Conservation (phyloP, 192 early-diverging fungal genomes). For the Backusella psychrophila region DNA sequence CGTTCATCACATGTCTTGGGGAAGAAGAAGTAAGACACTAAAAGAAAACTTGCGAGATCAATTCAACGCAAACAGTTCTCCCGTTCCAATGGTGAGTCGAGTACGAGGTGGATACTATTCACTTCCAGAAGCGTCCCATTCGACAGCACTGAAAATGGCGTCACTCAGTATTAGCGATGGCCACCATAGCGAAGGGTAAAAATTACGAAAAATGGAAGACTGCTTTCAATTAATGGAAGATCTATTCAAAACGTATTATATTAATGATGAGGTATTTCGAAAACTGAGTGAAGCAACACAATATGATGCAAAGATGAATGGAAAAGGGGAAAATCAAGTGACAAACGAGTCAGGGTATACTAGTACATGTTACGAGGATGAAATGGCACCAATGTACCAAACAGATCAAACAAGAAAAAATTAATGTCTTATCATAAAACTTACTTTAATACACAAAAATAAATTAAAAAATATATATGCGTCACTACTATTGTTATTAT, state of each 20-base stretch:
- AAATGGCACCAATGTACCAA: no score
- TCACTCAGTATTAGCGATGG: not conserved
- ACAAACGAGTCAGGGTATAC: no score
- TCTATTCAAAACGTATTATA: constrained; percentile 17
- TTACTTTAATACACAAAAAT: no score
- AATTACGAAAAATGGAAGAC: constrained; percentile 10
- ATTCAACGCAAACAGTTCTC: not conserved
- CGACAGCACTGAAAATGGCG: not conserved
- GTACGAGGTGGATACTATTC: not conserved
- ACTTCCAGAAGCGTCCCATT: not conserved
- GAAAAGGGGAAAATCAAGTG: no score
- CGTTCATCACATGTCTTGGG: constrained; percentile 18
- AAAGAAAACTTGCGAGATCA: not conserved
- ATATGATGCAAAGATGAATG: not conserved
- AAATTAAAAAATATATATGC: no score
- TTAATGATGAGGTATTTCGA: constrained; percentile 12
- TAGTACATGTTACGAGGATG: no score
- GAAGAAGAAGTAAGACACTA: not conserved
- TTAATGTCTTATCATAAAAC: no score
- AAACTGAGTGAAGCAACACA: not conserved
- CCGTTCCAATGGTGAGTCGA: constrained; percentile 13
- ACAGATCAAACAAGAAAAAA: no score
- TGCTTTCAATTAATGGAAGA: constrained; percentile 13
- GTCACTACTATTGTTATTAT: no score
- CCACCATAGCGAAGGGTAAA: not conserved